A percentile compares a stretch with the other conserved stretches of the same genome.
phyloP scores from a whole-genome alignment of 164 flowering plant species.

The Magnolia kwangsiensis region DNA sequence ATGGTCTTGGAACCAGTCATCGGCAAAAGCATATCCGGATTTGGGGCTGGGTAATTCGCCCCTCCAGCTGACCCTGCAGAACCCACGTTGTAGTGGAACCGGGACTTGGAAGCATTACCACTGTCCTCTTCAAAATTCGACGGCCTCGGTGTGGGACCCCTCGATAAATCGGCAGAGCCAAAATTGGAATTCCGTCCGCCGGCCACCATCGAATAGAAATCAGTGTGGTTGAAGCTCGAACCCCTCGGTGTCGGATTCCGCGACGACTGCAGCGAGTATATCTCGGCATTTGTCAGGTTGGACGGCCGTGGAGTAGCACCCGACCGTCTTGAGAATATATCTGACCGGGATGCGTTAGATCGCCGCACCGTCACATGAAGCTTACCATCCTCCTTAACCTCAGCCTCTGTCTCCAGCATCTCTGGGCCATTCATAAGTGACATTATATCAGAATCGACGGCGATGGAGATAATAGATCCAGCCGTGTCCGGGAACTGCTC shows the following conservation, averaged over 20 bases:
- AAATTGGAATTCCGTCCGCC: slow-evolving; percentile 52
- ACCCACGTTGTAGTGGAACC: slow-evolving; percentile 27
- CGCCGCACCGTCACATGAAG: slow-evolving; percentile 14
- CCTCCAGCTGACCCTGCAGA: slow-evolving; percentile 10
- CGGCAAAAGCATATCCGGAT: slow-evolving; percentile 81
- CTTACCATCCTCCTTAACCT: slow-evolving; percentile 20
- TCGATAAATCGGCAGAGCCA: slow-evolving; percentile 32
- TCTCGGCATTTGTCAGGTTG: slow-evolving; percentile 23
- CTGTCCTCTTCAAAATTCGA: slow-evolving; percentile 74
- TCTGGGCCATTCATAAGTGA: slow-evolving; percentile 19
- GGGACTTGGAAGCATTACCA: slow-evolving; percentile 37
- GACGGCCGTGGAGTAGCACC: slow-evolving; percentile 7
- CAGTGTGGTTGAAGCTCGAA: slow-evolving; percentile 20
- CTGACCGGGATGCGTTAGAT: slow-evolving; percentile 9
- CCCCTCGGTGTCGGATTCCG: slow-evolving; percentile 21
- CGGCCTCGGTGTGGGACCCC: slow-evolving; percentile 78
- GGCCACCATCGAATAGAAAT: slow-evolving; percentile 66
- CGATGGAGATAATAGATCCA: slow-evolving; percentile 15
- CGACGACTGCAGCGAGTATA: slow-evolving; percentile 19
- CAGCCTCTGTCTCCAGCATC: slow-evolving; percentile 16
- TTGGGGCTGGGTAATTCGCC: slow-evolving; percentile 69
- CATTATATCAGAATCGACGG: slow-evolving; percentile 23
- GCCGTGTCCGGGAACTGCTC: slow-evolving; percentile 21
- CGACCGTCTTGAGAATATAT: background rate
- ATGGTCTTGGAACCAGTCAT: slow-evolving; percentile 23